Percentiles rank a stretch among this genome's conserved stretches.
Conservation (phyloP, 2,329 filamentous ascomycete species). For the Lachnellula subtilissima region DNA sequence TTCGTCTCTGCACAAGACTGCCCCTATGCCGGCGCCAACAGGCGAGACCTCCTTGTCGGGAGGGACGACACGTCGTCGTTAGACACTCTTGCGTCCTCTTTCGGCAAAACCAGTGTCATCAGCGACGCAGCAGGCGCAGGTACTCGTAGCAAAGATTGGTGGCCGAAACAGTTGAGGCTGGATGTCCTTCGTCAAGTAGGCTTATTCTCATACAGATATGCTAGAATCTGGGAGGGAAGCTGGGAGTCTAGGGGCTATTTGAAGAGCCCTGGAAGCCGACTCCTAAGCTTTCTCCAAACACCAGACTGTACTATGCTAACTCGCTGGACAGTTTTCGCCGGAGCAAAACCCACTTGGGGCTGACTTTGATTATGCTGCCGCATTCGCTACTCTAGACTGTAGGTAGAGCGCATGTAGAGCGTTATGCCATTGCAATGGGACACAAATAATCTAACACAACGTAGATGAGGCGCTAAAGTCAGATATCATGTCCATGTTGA, state of each 20-base stretch:
- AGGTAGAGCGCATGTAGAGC: conserved; percentile 25
- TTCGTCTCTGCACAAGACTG: conserved; percentile 21
- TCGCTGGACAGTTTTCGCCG: conserved; percentile 39
- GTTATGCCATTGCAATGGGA: background rate
- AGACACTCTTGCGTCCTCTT: conserved; percentile 16
- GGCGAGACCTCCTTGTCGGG: conserved; percentile 13
- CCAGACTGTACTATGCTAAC: too few relatives aligned
- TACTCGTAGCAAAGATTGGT: conserved; percentile 53
- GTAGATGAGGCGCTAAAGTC: conserved; percentile 45
- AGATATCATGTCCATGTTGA: conserved; percentile 52
- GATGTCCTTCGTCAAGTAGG: conserved; percentile 48
- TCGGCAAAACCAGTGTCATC: conserved; percentile 21
- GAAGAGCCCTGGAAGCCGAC: too few relatives aligned
- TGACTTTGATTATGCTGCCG: conserved; percentile 52
- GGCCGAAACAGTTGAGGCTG: conserved; percentile 50
- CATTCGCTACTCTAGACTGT: conserved; percentile 57
- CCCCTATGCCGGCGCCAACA: conserved; percentile 14
- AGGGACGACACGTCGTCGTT: conserved; percentile 17
- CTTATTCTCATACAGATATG: too few relatives aligned
- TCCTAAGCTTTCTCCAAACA: too few relatives aligned
- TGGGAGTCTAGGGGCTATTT: background rate
- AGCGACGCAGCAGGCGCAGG: conserved; percentile 39
- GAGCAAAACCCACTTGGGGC: conserved; percentile 46
- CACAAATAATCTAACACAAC: conserved; percentile 2
- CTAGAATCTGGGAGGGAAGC: background rate